A percentile compares a stretch with the other conserved stretches of the same genome.
Conservation (phyloP, 768 basidiomycete species). For the Arthromyces matolae region DNA sequence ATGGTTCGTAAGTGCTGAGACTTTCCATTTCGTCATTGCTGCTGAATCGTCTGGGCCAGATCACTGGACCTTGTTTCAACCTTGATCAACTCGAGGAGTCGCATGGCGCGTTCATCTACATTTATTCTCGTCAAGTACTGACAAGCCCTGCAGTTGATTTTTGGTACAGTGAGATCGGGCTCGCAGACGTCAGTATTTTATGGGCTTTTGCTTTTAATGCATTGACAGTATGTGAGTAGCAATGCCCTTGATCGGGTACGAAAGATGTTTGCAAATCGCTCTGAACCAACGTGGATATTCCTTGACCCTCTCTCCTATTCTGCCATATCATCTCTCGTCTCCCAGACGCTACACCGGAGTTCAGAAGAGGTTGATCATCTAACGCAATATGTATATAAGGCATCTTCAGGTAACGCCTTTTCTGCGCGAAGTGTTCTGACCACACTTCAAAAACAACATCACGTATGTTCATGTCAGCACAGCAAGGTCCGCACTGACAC, state of each 20-base stretch:
- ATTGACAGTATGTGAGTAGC: too few species aligned
- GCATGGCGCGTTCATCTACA: slow-evolving; percentile 43
- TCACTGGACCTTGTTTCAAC: slow-evolving; percentile 65
- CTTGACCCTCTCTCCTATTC: slow-evolving; percentile 56
- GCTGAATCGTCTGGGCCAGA: too few species aligned
- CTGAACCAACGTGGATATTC: slow-evolving; percentile 63
- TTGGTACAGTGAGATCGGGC: slow-evolving; percentile 58
- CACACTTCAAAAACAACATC: slow-evolving; percentile 59
- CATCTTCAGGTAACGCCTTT: slow-evolving; percentile 69
- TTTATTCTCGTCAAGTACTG: slow-evolving; percentile 3
- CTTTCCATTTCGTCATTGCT: too few species aligned
- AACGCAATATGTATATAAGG: slow-evolving; percentile 50
- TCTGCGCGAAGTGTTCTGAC: slow-evolving; percentile 61
- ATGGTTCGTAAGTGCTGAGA: slow-evolving; percentile 47
- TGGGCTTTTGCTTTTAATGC: too few species aligned
- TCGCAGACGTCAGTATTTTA: slow-evolving; percentile 52
- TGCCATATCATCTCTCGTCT: slow-evolving; percentile 56
- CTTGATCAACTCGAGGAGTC: slow-evolving; percentile 59
- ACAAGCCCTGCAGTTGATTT: slow-evolving; percentile 53
- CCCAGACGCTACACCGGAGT: slow-evolving; percentile 57
- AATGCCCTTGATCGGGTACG: slow-evolving; percentile 48
- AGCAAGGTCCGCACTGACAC: neutral
- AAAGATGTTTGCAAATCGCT: slow-evolving; percentile 53
- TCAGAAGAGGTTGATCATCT: slow-evolving; percentile 54
- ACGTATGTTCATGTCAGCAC: slow-evolving; percentile 22